Evolutionary conservation across 2,329 filamentous ascomycete species (phyloP).

Genomic region (Colletotrichum ledebouriae): DNA sequence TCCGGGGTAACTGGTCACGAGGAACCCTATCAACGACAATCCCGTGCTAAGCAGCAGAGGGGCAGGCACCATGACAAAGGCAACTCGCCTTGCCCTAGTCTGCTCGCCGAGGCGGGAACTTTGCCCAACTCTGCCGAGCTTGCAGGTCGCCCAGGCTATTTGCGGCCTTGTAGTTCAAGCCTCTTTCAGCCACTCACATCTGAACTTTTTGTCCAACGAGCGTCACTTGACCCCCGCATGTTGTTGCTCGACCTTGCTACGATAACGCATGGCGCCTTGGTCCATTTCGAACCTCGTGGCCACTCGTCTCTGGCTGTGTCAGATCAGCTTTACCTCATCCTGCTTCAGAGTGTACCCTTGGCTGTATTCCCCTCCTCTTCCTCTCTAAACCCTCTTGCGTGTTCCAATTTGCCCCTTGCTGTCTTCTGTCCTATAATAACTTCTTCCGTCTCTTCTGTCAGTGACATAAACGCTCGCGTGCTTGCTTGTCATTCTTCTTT

Average conservation of each 20-base stretch:
- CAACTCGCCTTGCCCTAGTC: conserved; percentile 27
- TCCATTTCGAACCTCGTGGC: conserved; percentile 32
- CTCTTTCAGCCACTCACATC: conserved; percentile 31
- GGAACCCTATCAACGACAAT: background rate
- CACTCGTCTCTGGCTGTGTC: conserved; percentile 32
- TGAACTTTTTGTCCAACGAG: conserved; percentile 32
- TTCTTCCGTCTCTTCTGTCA: conserved; percentile 12
- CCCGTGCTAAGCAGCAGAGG: no score
- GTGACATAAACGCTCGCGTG: conserved; percentile 1
- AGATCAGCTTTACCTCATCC: conserved; percentile 36
- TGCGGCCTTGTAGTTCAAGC: conserved; percentile 31
- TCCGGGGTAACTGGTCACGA: conserved; percentile 12
- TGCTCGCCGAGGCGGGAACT: conserved; percentile 36
- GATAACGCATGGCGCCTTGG: conserved; percentile 26
- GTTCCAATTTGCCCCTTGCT: background rate
- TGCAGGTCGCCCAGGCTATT: conserved; percentile 29
- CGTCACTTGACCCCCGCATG: conserved; percentile 43
- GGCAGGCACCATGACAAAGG: conserved; percentile 2
- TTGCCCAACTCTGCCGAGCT: conserved; percentile 34
- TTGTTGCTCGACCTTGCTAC: conserved; percentile 31
- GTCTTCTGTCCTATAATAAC: conserved; percentile 2
- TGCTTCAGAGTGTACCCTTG: background rate
- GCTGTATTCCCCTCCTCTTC: background rate
- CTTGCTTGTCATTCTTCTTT: background rate
- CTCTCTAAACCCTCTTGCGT: background rate